These are phyloP conservation scores for Penicillium nucicola DNA, from an alignment of 495 filamentous ascomycete species.

Conservation along the genomic window DNA sequence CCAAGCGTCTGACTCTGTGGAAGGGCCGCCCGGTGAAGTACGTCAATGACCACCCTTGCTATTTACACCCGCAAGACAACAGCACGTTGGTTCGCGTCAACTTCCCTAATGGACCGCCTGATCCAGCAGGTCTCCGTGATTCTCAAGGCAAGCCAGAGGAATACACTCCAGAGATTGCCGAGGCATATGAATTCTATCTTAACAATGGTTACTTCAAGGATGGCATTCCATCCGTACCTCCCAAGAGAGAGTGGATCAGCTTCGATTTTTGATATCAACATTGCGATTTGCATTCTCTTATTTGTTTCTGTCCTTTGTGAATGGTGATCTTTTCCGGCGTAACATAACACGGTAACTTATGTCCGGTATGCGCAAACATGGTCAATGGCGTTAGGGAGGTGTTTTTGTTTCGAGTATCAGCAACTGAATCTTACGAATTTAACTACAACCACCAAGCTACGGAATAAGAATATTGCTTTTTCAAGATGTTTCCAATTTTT, in stretches of 20 bases:
- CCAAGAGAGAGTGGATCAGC: slow-evolving; percentile 67
- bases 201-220: slow-evolving; percentile 61
- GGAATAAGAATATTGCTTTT: slow-evolving; percentile 4
- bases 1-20: slow-evolving; percentile 42
- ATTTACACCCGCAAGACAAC: slow-evolving; percentile 46
- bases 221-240: slow-evolving; percentile 67
- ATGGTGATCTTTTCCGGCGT: not conserved
- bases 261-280: slow-evolving; percentile 58
- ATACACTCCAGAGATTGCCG: slow-evolving; percentile 48
- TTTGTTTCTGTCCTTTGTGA: not conserved
- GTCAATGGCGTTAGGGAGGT: not conserved
- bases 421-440: not conserved
- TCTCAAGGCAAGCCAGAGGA: slow-evolving; percentile 35
- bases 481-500: slow-evolving; percentile 38
- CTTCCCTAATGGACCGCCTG: slow-evolving; percentile 68
- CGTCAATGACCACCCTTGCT: slow-evolving; percentile 48
- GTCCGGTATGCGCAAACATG: not conserved
- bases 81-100: slow-evolving; percentile 55
- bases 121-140: slow-evolving; percentile 41
- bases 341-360: not conserved
- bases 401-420: not conserved
- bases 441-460: not conserved
- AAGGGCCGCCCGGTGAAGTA: slow-evolving; percentile 56
- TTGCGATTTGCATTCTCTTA: no score
- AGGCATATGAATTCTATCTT: slow-evolving; percentile 56